A percentile compares a stretch with the other conserved stretches of the same genome.
Evolutionary conservation across 2,329 filamentous ascomycete genomes (phyloP).

Genomic region (Knoxdaviesia capensis): DNA sequence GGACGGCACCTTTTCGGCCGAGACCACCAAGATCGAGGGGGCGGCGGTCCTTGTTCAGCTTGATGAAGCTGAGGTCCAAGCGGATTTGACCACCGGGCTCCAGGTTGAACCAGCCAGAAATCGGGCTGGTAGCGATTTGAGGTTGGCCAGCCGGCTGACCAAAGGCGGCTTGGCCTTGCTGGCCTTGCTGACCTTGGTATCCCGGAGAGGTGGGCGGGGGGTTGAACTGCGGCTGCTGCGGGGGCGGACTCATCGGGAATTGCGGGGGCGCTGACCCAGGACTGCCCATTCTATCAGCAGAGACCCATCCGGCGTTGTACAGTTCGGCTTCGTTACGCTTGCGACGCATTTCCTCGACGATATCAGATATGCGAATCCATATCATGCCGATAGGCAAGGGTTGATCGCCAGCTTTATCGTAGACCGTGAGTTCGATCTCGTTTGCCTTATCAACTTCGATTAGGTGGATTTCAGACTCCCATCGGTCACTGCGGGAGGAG

Average conservation of each 20-base stretch:
- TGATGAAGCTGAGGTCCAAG: conserved; percentile 76
- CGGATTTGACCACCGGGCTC: conserved; percentile 89
- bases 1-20: conserved; percentile 84
- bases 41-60: conserved; percentile 66
- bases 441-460: conserved; percentile 97
- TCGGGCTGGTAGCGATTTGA: conserved; percentile 35
- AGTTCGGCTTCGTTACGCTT: conserved; percentile 96
- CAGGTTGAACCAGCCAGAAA: conserved; percentile 93
- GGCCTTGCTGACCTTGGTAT: conserved; percentile 14
- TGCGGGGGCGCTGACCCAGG: conserved; percentile 26
- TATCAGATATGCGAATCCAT: conserved; percentile 93
- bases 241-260: conserved; percentile 35
- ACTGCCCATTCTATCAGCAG: conserved; percentile 80
- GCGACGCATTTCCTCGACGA: conserved; percentile 88
- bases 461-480: conserved; percentile 79
- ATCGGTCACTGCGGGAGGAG: conserved; percentile 67
- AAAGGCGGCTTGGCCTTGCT: conserved; percentile 8
- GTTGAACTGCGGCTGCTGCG: conserved; percentile 13
- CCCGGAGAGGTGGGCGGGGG: conserved; percentile 15
- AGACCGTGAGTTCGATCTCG: conserved; percentile 92
- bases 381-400: conserved; percentile 84
- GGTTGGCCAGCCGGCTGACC: conserved; percentile 16
- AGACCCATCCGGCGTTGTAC: conserved; percentile 89
- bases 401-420: conserved; percentile 84
- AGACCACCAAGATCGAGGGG: conserved; percentile 81